phyloP scores from a whole-genome alignment of 176 grass and related monocot species.

The Raddia guianensis region DNA sequence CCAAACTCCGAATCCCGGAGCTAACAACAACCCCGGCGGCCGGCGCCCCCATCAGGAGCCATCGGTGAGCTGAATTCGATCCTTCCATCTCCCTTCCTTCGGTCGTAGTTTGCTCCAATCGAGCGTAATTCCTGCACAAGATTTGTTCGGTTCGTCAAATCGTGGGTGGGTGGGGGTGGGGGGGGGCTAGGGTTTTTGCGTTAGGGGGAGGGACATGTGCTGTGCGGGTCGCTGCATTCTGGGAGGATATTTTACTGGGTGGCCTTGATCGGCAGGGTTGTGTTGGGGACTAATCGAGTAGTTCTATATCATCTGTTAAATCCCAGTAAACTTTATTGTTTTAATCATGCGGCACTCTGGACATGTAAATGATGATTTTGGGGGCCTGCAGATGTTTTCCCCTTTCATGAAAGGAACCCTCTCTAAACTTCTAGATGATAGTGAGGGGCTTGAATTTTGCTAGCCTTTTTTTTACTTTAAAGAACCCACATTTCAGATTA shows the following conservation, averaged over 20 bases:
- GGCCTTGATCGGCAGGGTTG: neutral
- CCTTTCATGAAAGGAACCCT: neutral
- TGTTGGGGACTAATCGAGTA: neutral
- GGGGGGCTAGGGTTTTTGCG: neutral
- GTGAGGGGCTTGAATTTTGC: neutral
- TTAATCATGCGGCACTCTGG: neutral
- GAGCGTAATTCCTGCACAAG: neutral
- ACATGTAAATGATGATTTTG: neutral
- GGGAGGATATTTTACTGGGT: neutral
- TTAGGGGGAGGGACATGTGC: neutral
- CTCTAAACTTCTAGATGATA: neutral
- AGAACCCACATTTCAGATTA: neutral
- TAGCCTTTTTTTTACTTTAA: neutral
- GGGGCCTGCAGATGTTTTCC: neutral
- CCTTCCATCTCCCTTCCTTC: neutral
- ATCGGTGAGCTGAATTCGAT: constrained; percentile 28
- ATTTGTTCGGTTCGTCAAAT: neutral
- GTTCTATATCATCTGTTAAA: neutral
- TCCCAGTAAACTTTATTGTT: neutral
- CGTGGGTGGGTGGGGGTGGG: no score
- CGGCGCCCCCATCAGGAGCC: neutral
- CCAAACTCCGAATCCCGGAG: neutral
- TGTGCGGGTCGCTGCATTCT: constrained; percentile 35
- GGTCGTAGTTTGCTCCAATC: neutral
- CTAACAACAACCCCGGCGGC: neutral